Conservation (phyloP, 2,329 filamentous ascomycete genomes). For the Alternaria infectoria region DNA sequence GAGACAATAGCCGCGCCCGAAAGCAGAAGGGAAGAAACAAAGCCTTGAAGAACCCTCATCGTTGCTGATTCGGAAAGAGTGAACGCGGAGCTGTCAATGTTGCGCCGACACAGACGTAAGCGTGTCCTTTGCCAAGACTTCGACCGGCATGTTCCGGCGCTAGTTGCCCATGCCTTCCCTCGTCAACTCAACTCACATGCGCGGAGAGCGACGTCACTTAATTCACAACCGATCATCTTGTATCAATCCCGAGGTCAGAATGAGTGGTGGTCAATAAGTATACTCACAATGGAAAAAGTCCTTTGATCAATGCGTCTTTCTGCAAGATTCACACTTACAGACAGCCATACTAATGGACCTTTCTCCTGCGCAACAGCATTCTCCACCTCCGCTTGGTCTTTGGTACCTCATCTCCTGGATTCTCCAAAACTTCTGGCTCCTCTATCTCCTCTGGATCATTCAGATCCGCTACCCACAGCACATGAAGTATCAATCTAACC, state of each 20-base stretch:
- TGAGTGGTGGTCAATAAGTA: background rate
- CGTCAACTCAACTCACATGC: background rate
- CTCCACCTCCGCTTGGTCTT: background rate
- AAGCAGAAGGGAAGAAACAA: slow-evolving; percentile 52
- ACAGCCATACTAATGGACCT: background rate
- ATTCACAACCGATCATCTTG: background rate
- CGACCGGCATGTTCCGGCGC: slow-evolving; percentile 15
- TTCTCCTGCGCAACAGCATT: background rate
- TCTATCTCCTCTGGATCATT: background rate
- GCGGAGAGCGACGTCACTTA: background rate
- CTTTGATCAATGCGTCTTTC: background rate
- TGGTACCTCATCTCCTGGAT: background rate
- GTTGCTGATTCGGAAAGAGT: slow-evolving; percentile 32
- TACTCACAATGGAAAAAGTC: background rate
- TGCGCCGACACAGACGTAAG: slow-evolving; percentile 23
- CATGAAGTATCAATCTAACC: background rate
- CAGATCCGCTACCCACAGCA: background rate
- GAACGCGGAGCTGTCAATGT: slow-evolving; percentile 33
- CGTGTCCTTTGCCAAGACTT: slow-evolving; percentile 25
- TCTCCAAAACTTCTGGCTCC: background rate
- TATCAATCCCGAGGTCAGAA: background rate
- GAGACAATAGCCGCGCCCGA: slow-evolving; percentile 50
- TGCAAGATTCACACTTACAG: background rate
- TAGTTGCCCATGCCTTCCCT: background rate
- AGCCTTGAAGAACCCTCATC: slow-evolving; percentile 52